Conservation (phyloP, 78 protist species). For the Dictyostelium purpureum region DNA sequence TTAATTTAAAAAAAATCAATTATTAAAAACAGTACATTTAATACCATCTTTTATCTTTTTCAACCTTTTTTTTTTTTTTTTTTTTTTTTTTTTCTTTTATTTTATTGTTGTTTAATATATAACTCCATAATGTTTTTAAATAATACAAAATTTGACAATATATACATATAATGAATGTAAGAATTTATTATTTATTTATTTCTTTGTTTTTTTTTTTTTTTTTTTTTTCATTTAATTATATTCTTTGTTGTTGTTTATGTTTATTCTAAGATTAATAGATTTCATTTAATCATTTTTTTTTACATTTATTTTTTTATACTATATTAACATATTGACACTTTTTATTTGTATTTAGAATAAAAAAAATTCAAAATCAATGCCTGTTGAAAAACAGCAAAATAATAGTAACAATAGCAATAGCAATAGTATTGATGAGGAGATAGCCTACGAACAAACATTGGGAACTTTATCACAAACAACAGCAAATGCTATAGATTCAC, state of each 20-base stretch:
- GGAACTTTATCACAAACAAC: neutral
- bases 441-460: neutral
- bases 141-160: too few relatives aligned
- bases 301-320: neutral
- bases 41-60: too few relatives aligned
- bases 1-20: too few relatives aligned
- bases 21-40: too few relatives aligned
- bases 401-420: neutral
- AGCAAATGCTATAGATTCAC: neutral
- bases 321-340: neutral
- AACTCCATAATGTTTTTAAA: too few relatives aligned
- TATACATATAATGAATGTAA: too few relatives aligned
- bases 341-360: neutral
- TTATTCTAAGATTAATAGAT: neutral
- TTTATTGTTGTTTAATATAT: too few relatives aligned
- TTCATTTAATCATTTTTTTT: neutral
- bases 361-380: too few relatives aligned
- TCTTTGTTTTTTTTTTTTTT: neutral
- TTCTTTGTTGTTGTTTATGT: neutral
- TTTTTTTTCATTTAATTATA: neutral
- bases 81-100: too few relatives aligned
- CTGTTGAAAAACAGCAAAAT: too few relatives aligned
- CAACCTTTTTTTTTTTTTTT: too few relatives aligned
- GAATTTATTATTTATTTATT: neutral
- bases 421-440: neutral